Base-by-base conservation (phyloP, 2,329 filamentous ascomycete genomes). In the Lasiodiplodia sp. region DNA sequence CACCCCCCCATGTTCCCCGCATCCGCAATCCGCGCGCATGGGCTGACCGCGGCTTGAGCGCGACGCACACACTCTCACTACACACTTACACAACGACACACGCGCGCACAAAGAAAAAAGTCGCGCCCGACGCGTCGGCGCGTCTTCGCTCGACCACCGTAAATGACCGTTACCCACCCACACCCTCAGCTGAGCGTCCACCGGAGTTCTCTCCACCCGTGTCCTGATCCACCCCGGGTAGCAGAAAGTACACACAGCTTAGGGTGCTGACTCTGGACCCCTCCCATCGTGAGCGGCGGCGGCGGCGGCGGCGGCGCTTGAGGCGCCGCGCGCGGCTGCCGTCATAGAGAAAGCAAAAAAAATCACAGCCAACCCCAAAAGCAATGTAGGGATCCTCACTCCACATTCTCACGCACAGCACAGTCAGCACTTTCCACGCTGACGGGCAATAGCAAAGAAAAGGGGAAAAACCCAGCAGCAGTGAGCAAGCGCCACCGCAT, bases 1-100 rank as follows among this genome's bases (percentile, higher is more conserved):
- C 31, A 34, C 31, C 37, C 31, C 31, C 57, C 57, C 57, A 60
- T 38, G 57, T 63, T 63, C 58, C 58, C 58, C 58, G 58, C 58
- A 63, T 63, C 58, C 58, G 58, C 58, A 18, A 10, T 58, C 53
- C 37, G 56, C n/a, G 34, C 58, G 44, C 40, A 51, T 51, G 58
- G 28, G 58, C 58, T 63, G 58, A 63, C 58, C 34, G 58, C 57
- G 57, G 57, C 57, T 60, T 60, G 57, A 38, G 57, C 53, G 53
- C 53, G 16, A n/a, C 25, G 53, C 53, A 31, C 31, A 38, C 56
- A 34, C 31, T 34, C n/a, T n/a, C 34, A 34, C 21, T 18, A 21
- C 34, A 60, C 25, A 18, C 34, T 47, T 47, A 47, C 21, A 47
- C 57, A n/a, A 38, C 53, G 16, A 57, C 31, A 47, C 40, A 18